Evolutionary conservation across 2,329 filamentous ascomycete genomes (phyloP).

Genomic region (Chrysosporium keratinophilum): DNA sequence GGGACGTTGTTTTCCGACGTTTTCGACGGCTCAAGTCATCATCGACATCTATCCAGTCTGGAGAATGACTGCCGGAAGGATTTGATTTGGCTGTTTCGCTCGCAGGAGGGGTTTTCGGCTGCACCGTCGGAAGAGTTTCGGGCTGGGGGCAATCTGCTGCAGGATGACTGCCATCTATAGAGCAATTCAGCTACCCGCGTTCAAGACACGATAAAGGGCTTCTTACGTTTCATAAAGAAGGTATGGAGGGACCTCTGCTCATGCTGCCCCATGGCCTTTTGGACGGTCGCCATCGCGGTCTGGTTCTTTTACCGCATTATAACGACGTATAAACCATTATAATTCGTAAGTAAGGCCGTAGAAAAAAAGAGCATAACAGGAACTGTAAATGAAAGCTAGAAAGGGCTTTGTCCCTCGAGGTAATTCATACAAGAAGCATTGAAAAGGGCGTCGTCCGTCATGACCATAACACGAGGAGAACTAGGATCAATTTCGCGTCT

Average conservation of each 20-base stretch:
- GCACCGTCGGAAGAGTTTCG: not conserved
- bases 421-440: not conserved
- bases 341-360: not conserved
- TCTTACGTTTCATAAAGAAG: slow-evolving; percentile 34
- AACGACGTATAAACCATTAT: not conserved
- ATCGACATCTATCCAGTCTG: slow-evolving; percentile 22
- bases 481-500: too few relatives aligned
- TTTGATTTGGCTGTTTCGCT: not conserved
- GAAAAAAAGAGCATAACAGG: not conserved
- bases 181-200: not conserved
- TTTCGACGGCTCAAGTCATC: slow-evolving; percentile 28
- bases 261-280: slow-evolving; percentile 32
- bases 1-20: slow-evolving; percentile 22
- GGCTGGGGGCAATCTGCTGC: not conserved
- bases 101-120: not conserved
- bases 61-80: not conserved
- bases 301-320: slow-evolving; percentile 3
- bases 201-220: not conserved
- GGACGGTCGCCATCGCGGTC: slow-evolving; percentile 7
- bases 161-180: not conserved
- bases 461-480: not conserved
- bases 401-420: too few relatives aligned
- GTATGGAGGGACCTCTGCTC: slow-evolving; percentile 33
- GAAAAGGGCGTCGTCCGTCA: not conserved
- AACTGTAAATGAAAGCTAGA: too few relatives aligned